Conservation (phyloP, 2,329 filamentous ascomycete genomes). For the Podosphaera xanthii region DNA sequence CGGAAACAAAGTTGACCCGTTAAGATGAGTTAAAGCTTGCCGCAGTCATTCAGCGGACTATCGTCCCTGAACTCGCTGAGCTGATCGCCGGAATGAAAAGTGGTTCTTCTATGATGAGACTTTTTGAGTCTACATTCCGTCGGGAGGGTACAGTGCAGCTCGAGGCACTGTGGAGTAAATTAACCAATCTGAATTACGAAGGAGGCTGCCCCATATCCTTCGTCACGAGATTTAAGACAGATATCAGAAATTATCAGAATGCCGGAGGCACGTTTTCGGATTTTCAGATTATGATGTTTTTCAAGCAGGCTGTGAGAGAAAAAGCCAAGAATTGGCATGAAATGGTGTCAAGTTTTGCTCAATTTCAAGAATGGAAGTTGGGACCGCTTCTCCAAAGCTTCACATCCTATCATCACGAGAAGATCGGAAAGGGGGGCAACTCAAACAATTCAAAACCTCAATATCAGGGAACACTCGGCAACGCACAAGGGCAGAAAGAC, state of each 20-base stretch:
- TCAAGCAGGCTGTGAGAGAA: too few relatives aligned
- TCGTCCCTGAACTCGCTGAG: neutral
- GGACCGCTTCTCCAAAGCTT: too few relatives aligned
- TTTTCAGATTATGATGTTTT: too few relatives aligned
- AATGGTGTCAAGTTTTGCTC: too few relatives aligned
- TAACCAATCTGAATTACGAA: neutral
- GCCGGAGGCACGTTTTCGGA: neutral
- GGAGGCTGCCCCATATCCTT: neutral
- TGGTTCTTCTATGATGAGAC: neutral
- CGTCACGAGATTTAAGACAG: neutral
- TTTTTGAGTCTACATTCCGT: neutral
- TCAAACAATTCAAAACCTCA: too few relatives aligned
- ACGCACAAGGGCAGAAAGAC: too few relatives aligned
- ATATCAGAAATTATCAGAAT: neutral
- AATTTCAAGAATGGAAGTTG: too few relatives aligned
- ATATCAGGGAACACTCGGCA: too few relatives aligned
- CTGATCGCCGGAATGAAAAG: constrained; percentile 1
- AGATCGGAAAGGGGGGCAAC: neutral
- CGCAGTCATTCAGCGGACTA: neutral
- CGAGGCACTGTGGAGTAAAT: neutral
- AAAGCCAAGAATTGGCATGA: too few relatives aligned
- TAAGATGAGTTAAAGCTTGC: too few relatives aligned
- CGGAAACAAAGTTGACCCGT: too few relatives aligned
- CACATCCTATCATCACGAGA: neutral
- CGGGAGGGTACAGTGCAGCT: neutral